These are phyloP conservation scores for Polytrichum commune DNA, from an alignment of 225 moss, liverwort and hornwort species.

Conservation along the genomic window DNA sequence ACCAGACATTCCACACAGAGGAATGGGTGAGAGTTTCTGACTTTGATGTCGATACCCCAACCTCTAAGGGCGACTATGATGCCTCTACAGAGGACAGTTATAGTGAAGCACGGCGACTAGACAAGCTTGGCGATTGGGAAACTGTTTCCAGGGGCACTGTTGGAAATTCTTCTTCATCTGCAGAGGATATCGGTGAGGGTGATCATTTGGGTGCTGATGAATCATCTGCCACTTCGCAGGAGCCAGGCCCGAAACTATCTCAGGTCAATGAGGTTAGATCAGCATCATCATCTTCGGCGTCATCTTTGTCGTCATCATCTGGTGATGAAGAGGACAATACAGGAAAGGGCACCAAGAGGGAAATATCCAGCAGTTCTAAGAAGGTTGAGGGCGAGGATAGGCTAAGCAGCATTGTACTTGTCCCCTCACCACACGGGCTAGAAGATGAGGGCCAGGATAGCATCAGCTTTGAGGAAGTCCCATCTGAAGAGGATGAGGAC, in stretches of 20 bases:
- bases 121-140: conserved; percentile 59
- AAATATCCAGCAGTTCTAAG: conserved; percentile 41
- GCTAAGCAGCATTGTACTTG: conserved; percentile 33
- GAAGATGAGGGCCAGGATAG: conserved; percentile 33
- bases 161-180: conserved; percentile 29
- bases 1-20: conserved; percentile 46
- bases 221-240: conserved; percentile 27
- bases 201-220: conserved; percentile 20
- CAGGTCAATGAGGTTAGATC: conserved; percentile 20
- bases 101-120: conserved; percentile 27
- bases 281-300: neutral
- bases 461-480: conserved; percentile 38
- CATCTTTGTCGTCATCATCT: conserved; percentile 11
- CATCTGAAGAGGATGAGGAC: conserved; percentile 30
- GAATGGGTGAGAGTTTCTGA: conserved; percentile 63
- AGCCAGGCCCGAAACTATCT: conserved; percentile 18
- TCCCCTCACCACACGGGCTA: conserved; percentile 24
- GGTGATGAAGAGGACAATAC: conserved; percentile 32
- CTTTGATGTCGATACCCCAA: conserved; percentile 53
- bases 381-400: conserved; percentile 33
- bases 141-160: conserved; percentile 47
- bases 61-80: conserved; percentile 45
- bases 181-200: conserved; percentile 31
- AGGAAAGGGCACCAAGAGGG: conserved; percentile 1
- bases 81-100: conserved; percentile 31